Evolutionary conservation across 208 protist species (phyloP), one percentile per base, ranked within the genome.

Genomic region (Acanthamoeba comandoni): DNA sequence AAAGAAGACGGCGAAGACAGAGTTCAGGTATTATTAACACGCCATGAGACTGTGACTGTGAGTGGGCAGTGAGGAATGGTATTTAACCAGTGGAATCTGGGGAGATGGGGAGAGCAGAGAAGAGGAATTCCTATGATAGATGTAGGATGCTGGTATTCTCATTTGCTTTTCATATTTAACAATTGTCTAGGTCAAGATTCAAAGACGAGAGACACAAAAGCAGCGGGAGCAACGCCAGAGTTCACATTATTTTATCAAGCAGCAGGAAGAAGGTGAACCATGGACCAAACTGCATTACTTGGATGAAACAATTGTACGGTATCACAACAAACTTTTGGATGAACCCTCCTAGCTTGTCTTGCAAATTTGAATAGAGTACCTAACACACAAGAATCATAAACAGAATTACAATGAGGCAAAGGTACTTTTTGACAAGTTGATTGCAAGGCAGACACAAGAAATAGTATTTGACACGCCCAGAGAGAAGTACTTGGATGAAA

Each of bases 381-480:
- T n/a, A n/a, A n/a, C n/a, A n/a, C n/a, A n/a, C n/a, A n/a, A n/a
- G n/a, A n/a, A n/a, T n/a, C n/a, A n/a, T n/a, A 31, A 55, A n/a
- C 19, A 82, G 73, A 82, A 60, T 53, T 82, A 82, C 73, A 82
- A 82, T 22, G 73, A 82, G 12, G 49, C 39, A 48, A 82, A 60
- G 73, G 73, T 53, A 12, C 19, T 55, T 9, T 82, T 24, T 13
- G 73, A 55, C 11, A 82, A 82, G 73, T n/a, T 82, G 48, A 82
- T 82, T 11, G 73, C 73, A 22, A 82, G 62, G 73, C 73, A 82
- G 19, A 82, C 73, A 2, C 73, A 82, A 31, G 73, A 82, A 17
- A 53, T 82, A 31, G 52, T 53, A 15, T 82, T 82, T 22, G 73
- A 82, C 22, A 62, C 62, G 73, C 49, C 73, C 2, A 48, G 73